These are phyloP conservation scores for Penicillium hordei DNA, from an alignment of 2,329 filamentous ascomycete genomes.

Conservation along the genomic window DNA sequence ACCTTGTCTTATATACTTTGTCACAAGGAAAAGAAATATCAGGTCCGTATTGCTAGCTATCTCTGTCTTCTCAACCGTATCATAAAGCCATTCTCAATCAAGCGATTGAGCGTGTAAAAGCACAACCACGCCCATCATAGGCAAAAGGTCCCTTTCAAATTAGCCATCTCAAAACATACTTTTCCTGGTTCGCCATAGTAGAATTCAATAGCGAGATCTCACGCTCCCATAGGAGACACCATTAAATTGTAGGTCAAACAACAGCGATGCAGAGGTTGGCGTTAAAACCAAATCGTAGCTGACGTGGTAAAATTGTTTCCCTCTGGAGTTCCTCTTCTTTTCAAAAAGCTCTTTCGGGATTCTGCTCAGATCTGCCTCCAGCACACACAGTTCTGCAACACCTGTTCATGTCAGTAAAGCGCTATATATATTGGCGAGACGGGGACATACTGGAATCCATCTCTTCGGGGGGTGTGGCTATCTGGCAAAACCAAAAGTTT, in stretches of 20 bases:
- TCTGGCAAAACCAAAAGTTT: constrained; percentile 12
- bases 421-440: not conserved
- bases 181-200: too few relatives aligned
- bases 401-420: constrained; percentile 2
- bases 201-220: constrained; percentile 19
- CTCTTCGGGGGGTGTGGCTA: not conserved
- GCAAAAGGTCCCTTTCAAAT: not conserved
- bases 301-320: constrained; percentile 17
- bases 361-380: constrained; percentile 21
- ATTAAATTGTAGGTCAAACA: constrained; percentile 29
- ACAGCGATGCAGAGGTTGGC: constrained; percentile 23
- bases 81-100: not conserved
- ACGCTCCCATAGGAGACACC: constrained; percentile 26
- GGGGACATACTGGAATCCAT: not conserved
- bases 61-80: not conserved
- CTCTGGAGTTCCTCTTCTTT: constrained; percentile 16
- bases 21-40: not conserved
- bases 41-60: not conserved
- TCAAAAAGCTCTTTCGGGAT: constrained; percentile 23
- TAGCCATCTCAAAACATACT: not conserved
- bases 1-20: too few relatives aligned
- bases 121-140: not conserved
- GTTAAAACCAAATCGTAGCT: constrained; percentile 15
- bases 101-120: not conserved
- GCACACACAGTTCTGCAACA: constrained; percentile 13